Conservation (phyloP, 106 monocot genomes). For the Dendrobium officinale region DNA sequence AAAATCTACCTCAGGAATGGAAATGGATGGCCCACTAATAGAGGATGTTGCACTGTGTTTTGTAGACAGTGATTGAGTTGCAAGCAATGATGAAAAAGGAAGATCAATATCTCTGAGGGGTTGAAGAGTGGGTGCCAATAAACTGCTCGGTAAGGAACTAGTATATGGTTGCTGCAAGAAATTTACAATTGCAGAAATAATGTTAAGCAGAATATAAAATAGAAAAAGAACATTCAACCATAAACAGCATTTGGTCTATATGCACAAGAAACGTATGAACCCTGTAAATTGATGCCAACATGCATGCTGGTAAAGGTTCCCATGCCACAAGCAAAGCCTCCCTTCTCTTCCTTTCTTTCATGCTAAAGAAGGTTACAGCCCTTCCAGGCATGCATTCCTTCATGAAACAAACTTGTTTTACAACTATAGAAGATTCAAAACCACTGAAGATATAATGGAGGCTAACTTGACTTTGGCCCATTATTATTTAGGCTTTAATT, state of each 20-base stretch:
- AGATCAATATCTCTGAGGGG: slow-evolving; percentile 57
- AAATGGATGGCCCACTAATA: slow-evolving; percentile 44
- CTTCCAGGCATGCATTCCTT: not conserved
- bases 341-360: not conserved
- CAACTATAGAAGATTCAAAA: not conserved
- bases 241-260: not conserved
- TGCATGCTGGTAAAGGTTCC: not conserved
- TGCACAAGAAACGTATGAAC: not conserved
- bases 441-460: not conserved
- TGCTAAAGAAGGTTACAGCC: not conserved
- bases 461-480: no score
- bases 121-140: slow-evolving; percentile 41
- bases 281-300: not conserved
- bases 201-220: not conserved
- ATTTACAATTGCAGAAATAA: not conserved
- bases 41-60: slow-evolving; percentile 57
- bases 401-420: not conserved
- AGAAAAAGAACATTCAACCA: not conserved
- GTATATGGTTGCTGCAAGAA: slow-evolving; percentile 66
- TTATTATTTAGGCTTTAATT: no score
- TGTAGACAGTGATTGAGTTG: slow-evolving; percentile 55
- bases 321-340: not conserved
- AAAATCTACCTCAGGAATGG: slow-evolving; percentile 59
- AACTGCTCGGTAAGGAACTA: slow-evolving; percentile 50
- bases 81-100: slow-evolving; percentile 51